Evolutionary conservation across 2,329 filamentous ascomycete genomes (phyloP).

Genomic region (Xylaria sp.): DNA sequence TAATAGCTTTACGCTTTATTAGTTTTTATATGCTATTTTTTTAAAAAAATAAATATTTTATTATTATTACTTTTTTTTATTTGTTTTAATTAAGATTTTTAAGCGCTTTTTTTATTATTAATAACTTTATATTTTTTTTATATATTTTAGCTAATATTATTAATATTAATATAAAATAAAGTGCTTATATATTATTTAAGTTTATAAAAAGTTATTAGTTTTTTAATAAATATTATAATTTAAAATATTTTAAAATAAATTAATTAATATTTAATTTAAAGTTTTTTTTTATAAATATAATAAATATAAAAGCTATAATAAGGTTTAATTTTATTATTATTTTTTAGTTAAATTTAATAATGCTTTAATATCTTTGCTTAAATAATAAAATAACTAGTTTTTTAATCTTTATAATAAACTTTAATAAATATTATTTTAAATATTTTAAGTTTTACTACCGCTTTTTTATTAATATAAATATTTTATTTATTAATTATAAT

Average conservation of each 20-base stretch:
- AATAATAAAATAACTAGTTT: too few relatives aligned
- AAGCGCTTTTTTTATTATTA: conserved; percentile 6
- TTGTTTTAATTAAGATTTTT: conserved; percentile 10
- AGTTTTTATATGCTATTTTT: conserved; percentile 3
- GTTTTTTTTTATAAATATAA: too few relatives aligned
- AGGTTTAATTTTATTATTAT: too few relatives aligned
- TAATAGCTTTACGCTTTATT: neutral
- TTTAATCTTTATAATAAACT: too few relatives aligned
- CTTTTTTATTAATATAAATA: too few relatives aligned
- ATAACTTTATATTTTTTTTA: conserved; percentile 12
- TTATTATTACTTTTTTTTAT: conserved; percentile 1
- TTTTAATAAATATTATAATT: neutral
- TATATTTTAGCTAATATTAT: neutral
- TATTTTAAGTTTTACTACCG: too few relatives aligned
- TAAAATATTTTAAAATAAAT: neutral
- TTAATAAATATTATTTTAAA: too few relatives aligned
- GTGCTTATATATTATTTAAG: neutral
- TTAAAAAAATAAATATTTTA: conserved; percentile 1
- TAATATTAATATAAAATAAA: neutral
- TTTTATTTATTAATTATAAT: too few relatives aligned
- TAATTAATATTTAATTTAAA: neutral
- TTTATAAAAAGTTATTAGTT: neutral
- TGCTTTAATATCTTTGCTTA: too few relatives aligned
- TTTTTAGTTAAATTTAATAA: too few relatives aligned
- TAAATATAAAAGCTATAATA: too few relatives aligned